Base-by-base conservation (phyloP, 176 grass and related monocot species). In the Zoysia japonica region DNA sequence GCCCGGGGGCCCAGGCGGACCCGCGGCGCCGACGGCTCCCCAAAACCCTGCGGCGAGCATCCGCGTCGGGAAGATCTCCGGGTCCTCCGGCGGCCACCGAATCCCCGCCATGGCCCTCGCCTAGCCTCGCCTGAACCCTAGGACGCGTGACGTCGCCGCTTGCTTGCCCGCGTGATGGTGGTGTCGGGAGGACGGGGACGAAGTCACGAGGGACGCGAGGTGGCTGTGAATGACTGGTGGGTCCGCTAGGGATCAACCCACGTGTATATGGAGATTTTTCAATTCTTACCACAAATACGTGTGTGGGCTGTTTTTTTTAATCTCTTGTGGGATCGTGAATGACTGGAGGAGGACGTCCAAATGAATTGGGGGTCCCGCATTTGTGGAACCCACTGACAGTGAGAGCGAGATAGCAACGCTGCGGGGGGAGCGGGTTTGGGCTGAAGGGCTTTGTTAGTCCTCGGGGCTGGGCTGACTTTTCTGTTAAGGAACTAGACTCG, bases 71-170 rank as follows among this genome's bases (percentile, higher is more conserved):
- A 85, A 85, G 55, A 94, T 86, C 62, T 94, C 92, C 67, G 87
- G 79, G 6, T 91, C 88, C 83, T 93, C 91, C 11, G 92, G 89
- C 16, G 95, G 89, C 87, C 89, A 98, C 81, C 92, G 78, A 80
- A 92, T 81, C 79, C 95, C 95, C 6, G 89, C 89, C 92, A 98
- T 98, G 20, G 54, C 72, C 0, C 52, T 65, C 62, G 37, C 61
- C 74, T 48, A 59, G 59, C 75, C 54, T 56, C 82, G 81, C 82
- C 77, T 37, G 71, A 65, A 84, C 71, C 87, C 82, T 85, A 85
- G 81, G 40, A 28, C 37, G 0, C 19, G 75, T 12, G 53, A n/a
- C 42, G 67, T 48, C 57, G 53, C 45, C 39, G 59, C 43, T 41
- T 9, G 64, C 44, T 47, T 19, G 64, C 44, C 56, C 39, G 68